A percentile compares a stretch with the other conserved stretches of the same genome.
phyloP scores from a whole-genome alignment of 257 asterid genomes.

The Scutellaria baicalensis region DNA sequence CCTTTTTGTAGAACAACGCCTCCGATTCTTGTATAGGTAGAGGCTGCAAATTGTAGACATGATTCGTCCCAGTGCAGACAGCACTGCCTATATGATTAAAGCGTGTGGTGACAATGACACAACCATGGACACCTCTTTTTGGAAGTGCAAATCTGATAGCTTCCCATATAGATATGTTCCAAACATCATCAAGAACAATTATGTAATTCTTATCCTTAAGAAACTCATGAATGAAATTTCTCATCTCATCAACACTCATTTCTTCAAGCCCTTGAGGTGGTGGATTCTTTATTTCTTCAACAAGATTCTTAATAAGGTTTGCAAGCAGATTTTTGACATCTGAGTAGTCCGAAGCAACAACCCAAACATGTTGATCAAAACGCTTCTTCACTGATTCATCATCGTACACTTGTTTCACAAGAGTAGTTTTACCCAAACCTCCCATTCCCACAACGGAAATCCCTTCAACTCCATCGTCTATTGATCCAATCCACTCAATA shows the following conservation, averaged over 20 bases:
- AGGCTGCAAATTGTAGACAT: not conserved
- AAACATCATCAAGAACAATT: not conserved
- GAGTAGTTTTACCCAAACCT: constrained; percentile 1
- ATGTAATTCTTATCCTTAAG: not conserved
- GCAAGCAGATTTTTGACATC: not conserved
- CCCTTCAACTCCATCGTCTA: not conserved
- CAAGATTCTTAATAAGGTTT: not conserved
- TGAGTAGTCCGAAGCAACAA: not conserved
- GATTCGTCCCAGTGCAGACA: not conserved
- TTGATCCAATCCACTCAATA: not conserved
- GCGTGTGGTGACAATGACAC: constrained; percentile 4
- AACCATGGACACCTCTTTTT: not conserved
- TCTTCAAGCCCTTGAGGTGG: not conserved
- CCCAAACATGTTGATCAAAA: not conserved
- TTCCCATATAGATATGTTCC: constrained; percentile 5
- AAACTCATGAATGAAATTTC: not conserved
- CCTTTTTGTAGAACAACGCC: not conserved
- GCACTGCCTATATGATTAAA: not conserved
- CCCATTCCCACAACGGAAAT: constrained; percentile 11
- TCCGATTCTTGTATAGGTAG: not conserved
- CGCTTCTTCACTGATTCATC: not conserved
- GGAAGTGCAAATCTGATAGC: not conserved
- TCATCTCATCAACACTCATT: constrained; percentile 4
- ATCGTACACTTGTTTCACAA: not conserved
- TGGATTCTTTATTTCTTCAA: not conserved